These are phyloP conservation scores for Flaveria linearis DNA, from an alignment of 129 eudicot species.

Conservation along the genomic window DNA sequence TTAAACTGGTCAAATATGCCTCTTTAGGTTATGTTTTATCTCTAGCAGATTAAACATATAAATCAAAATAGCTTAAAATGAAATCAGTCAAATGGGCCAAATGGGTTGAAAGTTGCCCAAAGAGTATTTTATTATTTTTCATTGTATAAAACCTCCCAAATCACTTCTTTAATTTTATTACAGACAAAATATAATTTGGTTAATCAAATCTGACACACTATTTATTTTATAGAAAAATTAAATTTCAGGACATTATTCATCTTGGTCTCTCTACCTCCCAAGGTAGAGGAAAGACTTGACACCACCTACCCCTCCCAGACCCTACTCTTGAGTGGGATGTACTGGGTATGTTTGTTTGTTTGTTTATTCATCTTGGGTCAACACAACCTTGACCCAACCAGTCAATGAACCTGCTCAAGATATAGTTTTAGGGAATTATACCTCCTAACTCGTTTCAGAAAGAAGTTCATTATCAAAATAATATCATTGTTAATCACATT, in stretches of 20 bases:
- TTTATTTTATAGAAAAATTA: not conserved
- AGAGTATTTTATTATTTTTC: not conserved
- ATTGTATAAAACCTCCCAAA: not conserved
- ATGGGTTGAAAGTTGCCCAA: not conserved
- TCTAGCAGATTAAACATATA: not conserved
- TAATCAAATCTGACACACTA: not conserved
- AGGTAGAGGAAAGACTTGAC: no score
- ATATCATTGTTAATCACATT: not conserved
- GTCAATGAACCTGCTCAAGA: constrained; percentile 5
- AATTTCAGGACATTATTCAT: not conserved
- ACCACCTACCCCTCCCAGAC: no score
- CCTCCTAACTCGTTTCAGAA: not conserved
- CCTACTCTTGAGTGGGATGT: no score
- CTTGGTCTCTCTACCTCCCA: no score
- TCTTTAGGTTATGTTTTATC: not conserved
- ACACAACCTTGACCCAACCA: constrained; percentile 1
- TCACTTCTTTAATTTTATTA: not conserved
- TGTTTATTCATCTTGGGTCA: not conserved
- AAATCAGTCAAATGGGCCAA: not conserved
- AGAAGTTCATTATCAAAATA: not conserved
- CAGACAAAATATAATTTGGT: not conserved
- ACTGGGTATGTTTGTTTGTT: no score
- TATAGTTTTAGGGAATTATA: not conserved
- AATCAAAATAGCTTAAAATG: not conserved
- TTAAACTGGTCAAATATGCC: constrained; percentile 3